Evolutionary conservation across 2,329 filamentous ascomycete species (phyloP).

Genomic region (Fusarium torulosum): DNA sequence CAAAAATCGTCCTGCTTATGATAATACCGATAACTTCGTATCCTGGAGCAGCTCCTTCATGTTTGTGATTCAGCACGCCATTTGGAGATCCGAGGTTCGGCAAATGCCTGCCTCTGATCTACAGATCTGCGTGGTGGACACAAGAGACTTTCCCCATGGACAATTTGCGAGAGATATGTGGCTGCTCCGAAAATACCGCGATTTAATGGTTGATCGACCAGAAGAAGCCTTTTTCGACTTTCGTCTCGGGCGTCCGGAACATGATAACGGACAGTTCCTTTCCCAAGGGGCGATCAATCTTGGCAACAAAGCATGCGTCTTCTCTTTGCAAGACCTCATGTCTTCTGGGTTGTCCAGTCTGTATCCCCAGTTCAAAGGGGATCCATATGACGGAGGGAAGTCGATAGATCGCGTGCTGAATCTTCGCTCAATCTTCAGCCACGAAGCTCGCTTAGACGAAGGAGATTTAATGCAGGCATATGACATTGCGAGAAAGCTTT

Average conservation of each 20-base stretch:
- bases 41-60: neutral
- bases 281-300: neutral
- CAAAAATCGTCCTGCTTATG: accelerated
- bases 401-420: neutral
- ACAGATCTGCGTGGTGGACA: neutral
- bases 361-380: neutral
- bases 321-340: accelerated
- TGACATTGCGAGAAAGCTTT: neutral
- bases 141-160: neutral
- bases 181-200: accelerated
- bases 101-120: neutral
- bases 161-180: neutral
- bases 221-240: neutral
- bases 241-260: accelerated
- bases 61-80: neutral
- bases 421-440: neutral
- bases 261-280: neutral
- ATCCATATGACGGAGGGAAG: accelerated
- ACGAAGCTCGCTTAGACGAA: neutral
- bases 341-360: neutral
- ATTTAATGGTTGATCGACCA: neutral
- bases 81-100: neutral
- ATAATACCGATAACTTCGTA: neutral
- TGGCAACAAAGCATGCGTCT: accelerated
- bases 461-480: neutral